Evolutionary conservation across 345 rosid genomes (phyloP).

Genomic region (Rubroshorea leprosula): DNA sequence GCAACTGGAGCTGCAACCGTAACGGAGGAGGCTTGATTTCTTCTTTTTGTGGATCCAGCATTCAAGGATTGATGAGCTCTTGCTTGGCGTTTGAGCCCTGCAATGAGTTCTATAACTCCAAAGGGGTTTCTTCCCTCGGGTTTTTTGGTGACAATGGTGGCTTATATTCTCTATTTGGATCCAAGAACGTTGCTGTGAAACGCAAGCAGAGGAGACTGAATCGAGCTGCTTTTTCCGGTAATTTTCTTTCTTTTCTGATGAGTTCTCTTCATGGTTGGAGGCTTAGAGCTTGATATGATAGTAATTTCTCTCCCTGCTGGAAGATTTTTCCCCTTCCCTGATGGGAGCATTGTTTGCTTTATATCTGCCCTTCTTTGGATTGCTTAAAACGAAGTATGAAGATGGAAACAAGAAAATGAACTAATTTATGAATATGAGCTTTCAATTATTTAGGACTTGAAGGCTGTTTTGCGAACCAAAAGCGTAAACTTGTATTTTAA

Average conservation of each 20-base stretch:
- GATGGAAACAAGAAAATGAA: no score
- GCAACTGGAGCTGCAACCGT: background rate
- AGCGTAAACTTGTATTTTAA: no score
- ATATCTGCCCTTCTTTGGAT: no score
- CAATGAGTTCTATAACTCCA: slow-evolving; percentile 37
- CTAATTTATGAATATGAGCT: background rate
- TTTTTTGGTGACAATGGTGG: slow-evolving; percentile 19
- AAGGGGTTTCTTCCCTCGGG: slow-evolving; percentile 35
- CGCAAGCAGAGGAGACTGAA: slow-evolving; percentile 37
- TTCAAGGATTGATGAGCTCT: slow-evolving; percentile 46
- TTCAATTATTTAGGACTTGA: background rate
- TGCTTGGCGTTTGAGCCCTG: slow-evolving; percentile 68
- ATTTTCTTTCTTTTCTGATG: background rate
- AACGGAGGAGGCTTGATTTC: slow-evolving; percentile 17
- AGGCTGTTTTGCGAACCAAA: background rate
- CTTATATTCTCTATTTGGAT: slow-evolving; percentile 39
- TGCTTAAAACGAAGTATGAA: no score
- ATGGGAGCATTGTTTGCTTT: background rate
- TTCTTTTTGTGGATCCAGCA: slow-evolving; percentile 40
- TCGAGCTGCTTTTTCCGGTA: slow-evolving; percentile 42
- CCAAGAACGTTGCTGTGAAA: slow-evolving; percentile 27
- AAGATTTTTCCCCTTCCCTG: background rate
- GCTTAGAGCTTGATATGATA: background rate
- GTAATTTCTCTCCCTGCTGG: background rate
- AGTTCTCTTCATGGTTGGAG: background rate